These are phyloP conservation scores for Plantago major DNA, from an alignment of 257 asterid genomes.

Conservation along the genomic window DNA sequence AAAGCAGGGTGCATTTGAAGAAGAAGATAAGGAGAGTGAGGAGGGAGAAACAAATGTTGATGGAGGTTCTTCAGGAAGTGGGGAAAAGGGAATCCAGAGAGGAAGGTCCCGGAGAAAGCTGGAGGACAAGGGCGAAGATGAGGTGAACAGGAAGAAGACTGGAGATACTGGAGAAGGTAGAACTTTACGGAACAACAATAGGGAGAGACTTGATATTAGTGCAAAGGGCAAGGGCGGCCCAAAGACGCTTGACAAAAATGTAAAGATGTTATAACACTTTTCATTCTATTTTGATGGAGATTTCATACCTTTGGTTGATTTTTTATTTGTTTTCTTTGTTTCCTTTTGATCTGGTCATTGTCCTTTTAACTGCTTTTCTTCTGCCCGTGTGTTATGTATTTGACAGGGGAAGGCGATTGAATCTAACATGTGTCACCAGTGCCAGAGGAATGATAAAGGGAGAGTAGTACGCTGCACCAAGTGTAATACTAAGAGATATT, in stretches of 20 bases:
- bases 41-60: background rate
- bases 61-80: background rate
- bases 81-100: background rate
- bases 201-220: background rate
- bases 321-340: background rate
- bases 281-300: background rate
- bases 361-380: background rate
- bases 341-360: background rate
- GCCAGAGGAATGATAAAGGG: constrained; percentile 58
- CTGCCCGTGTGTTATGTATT: background rate
- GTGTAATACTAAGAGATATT: constrained; percentile 39
- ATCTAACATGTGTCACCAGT: constrained; percentile 51
- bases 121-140: background rate
- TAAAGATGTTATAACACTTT: background rate
- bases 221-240: background rate
- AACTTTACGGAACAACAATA: background rate
- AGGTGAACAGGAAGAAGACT: background rate
- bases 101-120: background rate
- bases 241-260: constrained; percentile 5
- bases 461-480: constrained; percentile 42
- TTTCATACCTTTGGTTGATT: background rate
- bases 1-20: background rate
- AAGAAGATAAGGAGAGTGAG: background rate
- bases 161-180: constrained; percentile 1
- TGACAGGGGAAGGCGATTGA: constrained; percentile 28